A percentile compares a stretch with the other conserved stretches of the same genome.
Evolutionary conservation across 2,329 filamentous ascomycete species (phyloP).

Genomic region (Diaporthe citri): DNA sequence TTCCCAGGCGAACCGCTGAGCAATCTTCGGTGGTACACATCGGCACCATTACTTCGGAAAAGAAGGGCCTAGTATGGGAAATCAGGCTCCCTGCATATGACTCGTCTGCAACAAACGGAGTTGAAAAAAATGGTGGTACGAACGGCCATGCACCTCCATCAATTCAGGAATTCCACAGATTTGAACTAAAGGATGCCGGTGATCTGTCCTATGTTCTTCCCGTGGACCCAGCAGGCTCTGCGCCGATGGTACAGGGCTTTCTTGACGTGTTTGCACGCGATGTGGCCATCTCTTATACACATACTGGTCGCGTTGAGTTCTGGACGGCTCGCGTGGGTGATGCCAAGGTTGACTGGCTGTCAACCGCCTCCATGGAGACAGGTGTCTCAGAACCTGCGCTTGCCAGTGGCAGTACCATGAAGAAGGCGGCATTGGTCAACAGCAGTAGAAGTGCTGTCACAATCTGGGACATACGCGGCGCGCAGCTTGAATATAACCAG

Average conservation of each 20-base stretch:
- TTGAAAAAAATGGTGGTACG: constrained; percentile 38
- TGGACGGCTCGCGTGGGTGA: constrained; percentile 85
- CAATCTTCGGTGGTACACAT: constrained; percentile 74
- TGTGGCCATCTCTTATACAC: constrained; percentile 86
- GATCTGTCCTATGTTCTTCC: constrained; percentile 78
- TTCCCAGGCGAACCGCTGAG: constrained; percentile 73
- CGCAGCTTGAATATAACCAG: constrained; percentile 84
- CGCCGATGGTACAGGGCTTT: constrained; percentile 79
- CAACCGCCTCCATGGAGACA: constrained; percentile 85
- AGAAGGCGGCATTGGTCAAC: constrained; percentile 88
- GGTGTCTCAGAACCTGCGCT: constrained; percentile 79
- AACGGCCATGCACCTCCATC: constrained; percentile 54
- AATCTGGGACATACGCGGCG: constrained; percentile 90
- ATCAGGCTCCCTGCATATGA: constrained; percentile 69
- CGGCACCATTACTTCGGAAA: constrained; percentile 84
- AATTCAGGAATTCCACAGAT: constrained; percentile 77
- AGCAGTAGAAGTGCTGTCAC: constrained; percentile 79
- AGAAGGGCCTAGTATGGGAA: constrained; percentile 87
- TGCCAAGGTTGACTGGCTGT: constrained; percentile 81
- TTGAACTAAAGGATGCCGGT: constrained; percentile 73
- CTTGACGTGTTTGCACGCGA: constrained; percentile 89
- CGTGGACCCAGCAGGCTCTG: constrained; percentile 86
- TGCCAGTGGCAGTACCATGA: constrained; percentile 86
- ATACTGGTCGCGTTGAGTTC: constrained; percentile 79
- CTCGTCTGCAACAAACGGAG: constrained; percentile 40